Evolutionary conservation across 108 stramenopile species (phyloP).

Genomic region (Cylindrotheca fusiformis): DNA sequence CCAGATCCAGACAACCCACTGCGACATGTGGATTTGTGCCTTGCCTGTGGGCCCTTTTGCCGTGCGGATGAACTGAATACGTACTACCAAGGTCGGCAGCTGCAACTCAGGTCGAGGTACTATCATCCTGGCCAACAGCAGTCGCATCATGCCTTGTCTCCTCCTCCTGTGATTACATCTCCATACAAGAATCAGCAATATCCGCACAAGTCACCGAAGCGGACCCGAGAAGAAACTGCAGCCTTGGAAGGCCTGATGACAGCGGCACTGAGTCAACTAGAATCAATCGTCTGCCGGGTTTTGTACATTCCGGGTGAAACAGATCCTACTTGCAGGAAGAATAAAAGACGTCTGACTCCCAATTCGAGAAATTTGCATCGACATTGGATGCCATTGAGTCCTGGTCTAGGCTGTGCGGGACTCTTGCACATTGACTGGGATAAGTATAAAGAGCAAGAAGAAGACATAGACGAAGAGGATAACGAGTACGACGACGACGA

Average conservation of each 20-base stretch:
- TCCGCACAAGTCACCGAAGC: constrained; percentile 9
- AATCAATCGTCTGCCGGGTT: constrained; percentile 64
- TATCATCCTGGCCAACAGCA: constrained; percentile 3
- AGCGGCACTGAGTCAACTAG: constrained; percentile 53
- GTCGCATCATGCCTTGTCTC: neutral
- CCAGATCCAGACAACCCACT: constrained; percentile 5
- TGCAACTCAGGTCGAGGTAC: constrained; percentile 4
- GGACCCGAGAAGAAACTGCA: constrained; percentile 38
- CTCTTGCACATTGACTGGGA: constrained; percentile 31
- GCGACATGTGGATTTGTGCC: constrained; percentile 39
- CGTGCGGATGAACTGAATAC: constrained; percentile 33
- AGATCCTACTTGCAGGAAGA: constrained; percentile 21
- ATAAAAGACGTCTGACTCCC: constrained; percentile 43
- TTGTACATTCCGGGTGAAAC: constrained; percentile 33
- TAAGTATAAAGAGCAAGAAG: constrained; percentile 1
- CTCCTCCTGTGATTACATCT: neutral
- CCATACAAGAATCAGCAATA: constrained; percentile 6
- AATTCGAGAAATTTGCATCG: constrained; percentile 58
- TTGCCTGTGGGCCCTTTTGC: constrained; percentile 53
- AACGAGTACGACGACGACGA: constrained; percentile 16
- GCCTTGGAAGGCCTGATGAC: constrained; percentile 55
- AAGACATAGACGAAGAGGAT: constrained; percentile 16
- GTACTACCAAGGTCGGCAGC: constrained; percentile 25
- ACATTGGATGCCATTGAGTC: constrained; percentile 46
- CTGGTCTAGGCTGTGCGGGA: constrained; percentile 51